A percentile compares a stretch with the other conserved stretches of the same genome.
Conservation (phyloP, 2,329 filamentous ascomycete genomes). For the Penicillium crustosum region DNA sequence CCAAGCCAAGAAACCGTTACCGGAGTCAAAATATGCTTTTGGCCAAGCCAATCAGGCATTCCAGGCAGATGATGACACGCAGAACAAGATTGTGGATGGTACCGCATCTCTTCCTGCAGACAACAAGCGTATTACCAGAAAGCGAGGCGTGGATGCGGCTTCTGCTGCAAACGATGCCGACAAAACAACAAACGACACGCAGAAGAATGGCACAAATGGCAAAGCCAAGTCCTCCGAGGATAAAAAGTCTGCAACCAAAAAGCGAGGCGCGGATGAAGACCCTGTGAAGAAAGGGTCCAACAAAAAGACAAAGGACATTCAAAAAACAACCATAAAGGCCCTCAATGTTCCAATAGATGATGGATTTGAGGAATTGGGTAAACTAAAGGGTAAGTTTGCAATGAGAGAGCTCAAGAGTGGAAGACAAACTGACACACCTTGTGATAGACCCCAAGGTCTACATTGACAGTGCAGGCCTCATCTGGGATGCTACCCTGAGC, state of each 20-base stretch:
- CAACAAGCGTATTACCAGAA: neutral
- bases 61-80: conserved; percentile 19
- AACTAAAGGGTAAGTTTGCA: neutral
- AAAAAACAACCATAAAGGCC: conserved; percentile 45
- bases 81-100: conserved; percentile 20
- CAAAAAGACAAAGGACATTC: conserved; percentile 47
- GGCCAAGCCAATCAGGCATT: conserved; percentile 8
- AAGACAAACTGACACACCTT: neutral
- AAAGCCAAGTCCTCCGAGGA: neutral
- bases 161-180: neutral
- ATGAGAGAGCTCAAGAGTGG: neutral
- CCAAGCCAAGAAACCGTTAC: conserved; percentile 41
- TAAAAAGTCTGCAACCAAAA: conserved; percentile 19
- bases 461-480: conserved; percentile 63
- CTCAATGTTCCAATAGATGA: conserved; percentile 52
- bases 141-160: neutral
- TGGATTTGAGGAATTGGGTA: conserved; percentile 11
- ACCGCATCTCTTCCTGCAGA: neutral
- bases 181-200: neutral
- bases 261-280: conserved; percentile 6
- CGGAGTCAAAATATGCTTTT: conserved; percentile 42
- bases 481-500: conserved; percentile 78
- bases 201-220: conserved; percentile 24
- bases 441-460: conserved; percentile 52
- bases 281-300: conserved; percentile 12